Percentiles rank a stretch among this genome's conserved stretches.
These are phyloP conservation scores for Annona squamosa DNA, from an alignment of 164 flowering plant species.

Conservation along the genomic window DNA sequence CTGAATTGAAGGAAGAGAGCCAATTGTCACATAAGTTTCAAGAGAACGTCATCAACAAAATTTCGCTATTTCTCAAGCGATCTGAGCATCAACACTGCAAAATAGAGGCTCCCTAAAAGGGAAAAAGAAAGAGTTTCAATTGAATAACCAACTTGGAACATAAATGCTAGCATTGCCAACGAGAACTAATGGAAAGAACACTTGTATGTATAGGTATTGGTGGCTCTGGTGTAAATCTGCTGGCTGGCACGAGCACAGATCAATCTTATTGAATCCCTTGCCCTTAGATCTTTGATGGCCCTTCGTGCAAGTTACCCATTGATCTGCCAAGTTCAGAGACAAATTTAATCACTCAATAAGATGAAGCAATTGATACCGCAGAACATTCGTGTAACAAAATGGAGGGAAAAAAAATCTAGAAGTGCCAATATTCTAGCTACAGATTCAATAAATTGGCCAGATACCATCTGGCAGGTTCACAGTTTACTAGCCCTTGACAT, in stretches of 20 bases:
- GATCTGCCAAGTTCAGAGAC: slow-evolving; percentile 12
- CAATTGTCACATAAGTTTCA: too few relatives aligned
- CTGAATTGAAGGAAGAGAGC: too few relatives aligned
- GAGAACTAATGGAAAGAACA: background rate
- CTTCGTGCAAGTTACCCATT: slow-evolving; percentile 27
- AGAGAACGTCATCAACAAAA: too few relatives aligned
- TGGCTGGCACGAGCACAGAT: slow-evolving; percentile 25
- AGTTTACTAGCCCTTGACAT: too few relatives aligned
- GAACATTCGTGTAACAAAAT: background rate
- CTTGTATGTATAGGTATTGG: slow-evolving; percentile 28
- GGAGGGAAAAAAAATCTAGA: background rate
- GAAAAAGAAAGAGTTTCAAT: background rate
- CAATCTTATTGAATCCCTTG: slow-evolving; percentile 29
- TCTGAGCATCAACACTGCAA: background rate
- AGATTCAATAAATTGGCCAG: too few relatives aligned
- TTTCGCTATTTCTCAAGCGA: background rate
- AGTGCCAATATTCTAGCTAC: background rate
- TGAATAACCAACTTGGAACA: background rate
- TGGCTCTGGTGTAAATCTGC: slow-evolving; percentile 34
- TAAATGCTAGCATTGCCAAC: background rate
- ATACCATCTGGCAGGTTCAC: too few relatives aligned
- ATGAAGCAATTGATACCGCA: background rate
- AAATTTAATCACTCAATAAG: slow-evolving; percentile 2
- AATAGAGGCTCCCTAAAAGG: background rate
- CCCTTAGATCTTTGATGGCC: slow-evolving; percentile 31